phyloP scores from a whole-genome alignment of 768 basidiomycete genomes.

The Podaxis sp. region DNA sequence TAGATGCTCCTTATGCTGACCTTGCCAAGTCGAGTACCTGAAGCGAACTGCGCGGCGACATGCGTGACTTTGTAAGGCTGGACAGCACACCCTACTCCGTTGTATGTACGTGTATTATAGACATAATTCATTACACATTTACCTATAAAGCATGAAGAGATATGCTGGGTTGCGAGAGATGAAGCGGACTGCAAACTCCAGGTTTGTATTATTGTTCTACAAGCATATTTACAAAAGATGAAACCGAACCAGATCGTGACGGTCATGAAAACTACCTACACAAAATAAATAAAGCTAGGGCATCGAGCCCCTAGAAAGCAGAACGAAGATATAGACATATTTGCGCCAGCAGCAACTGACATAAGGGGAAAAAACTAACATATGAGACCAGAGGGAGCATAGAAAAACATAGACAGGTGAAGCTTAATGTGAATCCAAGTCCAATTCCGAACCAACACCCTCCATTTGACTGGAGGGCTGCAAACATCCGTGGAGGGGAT shows the following conservation, averaged over 20 bases:
- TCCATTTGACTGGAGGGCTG: neutral
- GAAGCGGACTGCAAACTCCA: neutral
- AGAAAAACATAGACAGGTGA: neutral
- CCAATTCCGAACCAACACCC: neutral
- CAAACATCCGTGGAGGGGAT: neutral
- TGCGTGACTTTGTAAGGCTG: neutral
- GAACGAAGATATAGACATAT: neutral
- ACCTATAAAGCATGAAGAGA: neutral
- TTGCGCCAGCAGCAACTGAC: neutral
- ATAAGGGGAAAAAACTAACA: neutral
- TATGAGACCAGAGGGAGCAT: neutral
- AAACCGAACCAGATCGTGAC: neutral
- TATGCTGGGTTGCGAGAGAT: neutral
- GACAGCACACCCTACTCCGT: neutral
- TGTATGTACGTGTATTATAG: neutral
- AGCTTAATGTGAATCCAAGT: neutral
- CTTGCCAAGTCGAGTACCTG: neutral
- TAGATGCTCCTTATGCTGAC: slow-evolving; percentile 30
- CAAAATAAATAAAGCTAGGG: neutral
- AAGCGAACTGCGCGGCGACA: neutral
- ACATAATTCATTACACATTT: neutral
- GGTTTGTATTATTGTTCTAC: slow-evolving; percentile 5
- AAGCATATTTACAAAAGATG: neutral
- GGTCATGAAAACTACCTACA: neutral
- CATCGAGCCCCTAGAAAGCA: neutral